These are phyloP conservation scores for Jackrogersella multiformis DNA, from an alignment of 495 filamentous ascomycete species.

Conservation along the genomic window DNA sequence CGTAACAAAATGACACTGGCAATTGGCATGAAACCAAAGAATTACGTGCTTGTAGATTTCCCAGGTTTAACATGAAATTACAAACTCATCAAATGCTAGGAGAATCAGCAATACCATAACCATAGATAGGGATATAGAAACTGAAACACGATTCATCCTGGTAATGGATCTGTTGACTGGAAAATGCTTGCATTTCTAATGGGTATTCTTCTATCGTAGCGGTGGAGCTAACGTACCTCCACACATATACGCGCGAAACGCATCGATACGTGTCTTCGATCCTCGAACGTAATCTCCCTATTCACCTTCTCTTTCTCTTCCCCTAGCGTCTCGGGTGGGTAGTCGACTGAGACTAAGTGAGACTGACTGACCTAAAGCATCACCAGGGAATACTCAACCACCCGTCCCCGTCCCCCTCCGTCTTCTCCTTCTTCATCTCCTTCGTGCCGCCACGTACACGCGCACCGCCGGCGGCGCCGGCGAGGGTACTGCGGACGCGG, in stretches of 20 bases:
- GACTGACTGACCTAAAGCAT: background rate
- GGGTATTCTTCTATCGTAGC: slow-evolving; percentile 22
- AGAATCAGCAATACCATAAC: background rate
- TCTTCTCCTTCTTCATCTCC: background rate
- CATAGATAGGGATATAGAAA: background rate
- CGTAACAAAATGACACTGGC: background rate
- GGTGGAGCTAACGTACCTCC: background rate
- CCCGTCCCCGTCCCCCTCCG: slow-evolving; percentile 9
- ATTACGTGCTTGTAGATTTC: background rate
- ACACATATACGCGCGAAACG: background rate
- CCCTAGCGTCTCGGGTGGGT: no score
- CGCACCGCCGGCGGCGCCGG: background rate
- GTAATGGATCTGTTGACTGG: background rate
- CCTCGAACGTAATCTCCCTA: background rate
- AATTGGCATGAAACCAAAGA: no score
- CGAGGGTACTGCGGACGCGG: background rate
- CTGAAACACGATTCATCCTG: background rate
- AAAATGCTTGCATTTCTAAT: slow-evolving; percentile 8
- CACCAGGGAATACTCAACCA: slow-evolving; percentile 31
- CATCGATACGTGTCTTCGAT: background rate
- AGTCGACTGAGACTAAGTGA: no score
- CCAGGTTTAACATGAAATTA: no score
- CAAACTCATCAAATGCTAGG: no score
- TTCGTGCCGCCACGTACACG: background rate
- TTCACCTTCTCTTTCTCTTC: background rate